Percentiles rank a stretch among this genome's conserved stretches.
These are phyloP conservation scores for Stropharia rugosoannulata DNA, from an alignment of 768 basidiomycete species.

Conservation along the genomic window DNA sequence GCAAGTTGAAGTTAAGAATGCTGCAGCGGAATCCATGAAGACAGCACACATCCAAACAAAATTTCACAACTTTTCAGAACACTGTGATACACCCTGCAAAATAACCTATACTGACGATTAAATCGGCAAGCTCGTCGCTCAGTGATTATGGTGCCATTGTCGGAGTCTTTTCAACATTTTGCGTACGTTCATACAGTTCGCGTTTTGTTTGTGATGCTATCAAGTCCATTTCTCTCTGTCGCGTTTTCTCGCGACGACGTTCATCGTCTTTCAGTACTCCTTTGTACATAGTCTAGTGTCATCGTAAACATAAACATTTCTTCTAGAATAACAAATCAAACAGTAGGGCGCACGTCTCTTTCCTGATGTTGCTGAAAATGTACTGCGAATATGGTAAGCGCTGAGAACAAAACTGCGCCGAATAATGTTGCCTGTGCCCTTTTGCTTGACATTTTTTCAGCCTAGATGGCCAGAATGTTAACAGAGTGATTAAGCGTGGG, in stretches of 20 bases:
- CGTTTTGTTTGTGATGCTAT: constrained; percentile 62
- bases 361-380: constrained; percentile 86
- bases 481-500: neutral
- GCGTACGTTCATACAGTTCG: constrained; percentile 60
- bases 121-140: neutral
- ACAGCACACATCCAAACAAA: no score
- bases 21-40: no score
- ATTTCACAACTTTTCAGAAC: no score
- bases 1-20: no score
- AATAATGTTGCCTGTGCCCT: constrained; percentile 75
- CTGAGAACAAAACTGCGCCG: constrained; percentile 60
- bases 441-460: constrained; percentile 49
- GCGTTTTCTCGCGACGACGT: constrained; percentile 71
- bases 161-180: constrained; percentile 29
- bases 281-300: constrained; percentile 78
- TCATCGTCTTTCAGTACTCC: constrained; percentile 90
- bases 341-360: constrained; percentile 57
- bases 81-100: neutral
- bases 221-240: constrained; percentile 60
- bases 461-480: neutral
- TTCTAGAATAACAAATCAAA: neutral
- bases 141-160: neutral
- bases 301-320: constrained; percentile 8
- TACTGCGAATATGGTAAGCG: constrained; percentile 82
- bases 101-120: neutral